Percentiles rank a stretch among this genome's conserved stretches.
phyloP scores from a whole-genome alignment of 2,329 filamentous ascomycete species.

The Rutstroemia sp. region DNA sequence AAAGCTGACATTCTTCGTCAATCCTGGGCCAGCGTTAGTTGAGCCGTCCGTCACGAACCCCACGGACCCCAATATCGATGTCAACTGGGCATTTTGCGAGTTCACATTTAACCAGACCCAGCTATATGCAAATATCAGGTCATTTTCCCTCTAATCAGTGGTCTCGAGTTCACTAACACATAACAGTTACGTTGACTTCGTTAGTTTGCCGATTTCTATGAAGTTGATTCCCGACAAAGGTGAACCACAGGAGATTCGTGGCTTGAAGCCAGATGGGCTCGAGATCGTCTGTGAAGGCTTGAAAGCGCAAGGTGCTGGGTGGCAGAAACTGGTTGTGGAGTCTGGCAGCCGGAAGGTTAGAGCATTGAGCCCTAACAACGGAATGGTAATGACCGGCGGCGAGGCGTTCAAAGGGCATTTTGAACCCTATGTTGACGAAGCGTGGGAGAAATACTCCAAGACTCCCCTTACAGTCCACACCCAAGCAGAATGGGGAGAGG shows the following conservation, averaged over 20 bases:
- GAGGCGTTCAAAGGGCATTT: slow-evolving; percentile 37
- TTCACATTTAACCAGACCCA: slow-evolving; percentile 56
- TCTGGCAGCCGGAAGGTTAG: slow-evolving; percentile 31
- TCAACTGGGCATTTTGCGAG: slow-evolving; percentile 61
- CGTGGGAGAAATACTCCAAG: slow-evolving; percentile 35
- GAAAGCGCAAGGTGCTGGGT: slow-evolving; percentile 48
- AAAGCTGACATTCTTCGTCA: slow-evolving; percentile 60
- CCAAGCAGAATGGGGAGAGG: slow-evolving; percentile 47
- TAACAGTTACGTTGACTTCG: slow-evolving; percentile 64
- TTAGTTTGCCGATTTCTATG: slow-evolving; percentile 55
- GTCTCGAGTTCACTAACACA: background rate
- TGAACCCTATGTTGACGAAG: slow-evolving; percentile 37
- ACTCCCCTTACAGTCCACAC: slow-evolving; percentile 53
- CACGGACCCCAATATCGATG: slow-evolving; percentile 52
- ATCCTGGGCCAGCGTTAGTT: slow-evolving; percentile 61
- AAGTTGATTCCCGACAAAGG: slow-evolving; percentile 38
- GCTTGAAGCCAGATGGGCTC: slow-evolving; percentile 48
- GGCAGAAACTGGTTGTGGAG: slow-evolving; percentile 46
- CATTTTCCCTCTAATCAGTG: background rate
- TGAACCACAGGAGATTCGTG: slow-evolving; percentile 44
- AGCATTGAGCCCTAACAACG: slow-evolving; percentile 36
- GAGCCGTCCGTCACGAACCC: slow-evolving; percentile 67
- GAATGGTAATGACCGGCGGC: slow-evolving; percentile 38
- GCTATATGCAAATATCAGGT: slow-evolving; percentile 56
- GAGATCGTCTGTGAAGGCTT: slow-evolving; percentile 47